A percentile compares a stretch with the other conserved stretches of the same genome.
These are phyloP conservation scores for Melaleuca alternifolia DNA, from an alignment of 345 rosid species.

Conservation along the genomic window DNA sequence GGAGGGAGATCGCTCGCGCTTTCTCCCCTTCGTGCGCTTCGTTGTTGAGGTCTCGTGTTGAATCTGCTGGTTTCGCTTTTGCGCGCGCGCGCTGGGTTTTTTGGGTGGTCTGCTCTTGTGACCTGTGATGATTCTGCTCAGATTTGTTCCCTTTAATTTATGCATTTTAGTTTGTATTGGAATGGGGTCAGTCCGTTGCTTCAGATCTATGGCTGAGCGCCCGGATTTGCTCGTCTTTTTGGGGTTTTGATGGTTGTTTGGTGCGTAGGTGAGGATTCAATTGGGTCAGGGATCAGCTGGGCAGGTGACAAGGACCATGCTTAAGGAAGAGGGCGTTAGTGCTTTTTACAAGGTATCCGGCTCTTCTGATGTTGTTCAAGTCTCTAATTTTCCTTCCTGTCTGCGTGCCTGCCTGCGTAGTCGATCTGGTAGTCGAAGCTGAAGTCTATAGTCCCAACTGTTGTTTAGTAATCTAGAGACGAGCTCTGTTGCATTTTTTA, in stretches of 20 bases:
- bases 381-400: background rate
- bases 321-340: conserved; percentile 72
- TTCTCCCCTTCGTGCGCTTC: background rate
- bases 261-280: conserved; percentile 89
- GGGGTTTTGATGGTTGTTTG: conserved; percentile 2
- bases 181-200: background rate
- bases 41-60: background rate
- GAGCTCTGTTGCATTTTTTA: background rate
- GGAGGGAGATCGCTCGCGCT: background rate
- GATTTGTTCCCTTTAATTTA: background rate
- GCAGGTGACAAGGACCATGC: conserved; percentile 65
- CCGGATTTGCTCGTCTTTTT: background rate
- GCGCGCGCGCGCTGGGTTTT: background rate
- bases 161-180: background rate
- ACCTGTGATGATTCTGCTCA: background rate
- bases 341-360: conserved; percentile 80
- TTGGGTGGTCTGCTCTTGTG: background rate
- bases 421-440: background rate
- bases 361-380: background rate
- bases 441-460: background rate
- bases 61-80: background rate
- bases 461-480: background rate
- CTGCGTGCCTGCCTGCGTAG: background rate
- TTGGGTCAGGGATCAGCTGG: conserved; percentile 95
- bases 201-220: conserved; percentile 29